These are phyloP conservation scores for Cryptococcus sp. DNA, from an alignment of 1,284 basidiomycete species.

Conservation along the genomic window DNA sequence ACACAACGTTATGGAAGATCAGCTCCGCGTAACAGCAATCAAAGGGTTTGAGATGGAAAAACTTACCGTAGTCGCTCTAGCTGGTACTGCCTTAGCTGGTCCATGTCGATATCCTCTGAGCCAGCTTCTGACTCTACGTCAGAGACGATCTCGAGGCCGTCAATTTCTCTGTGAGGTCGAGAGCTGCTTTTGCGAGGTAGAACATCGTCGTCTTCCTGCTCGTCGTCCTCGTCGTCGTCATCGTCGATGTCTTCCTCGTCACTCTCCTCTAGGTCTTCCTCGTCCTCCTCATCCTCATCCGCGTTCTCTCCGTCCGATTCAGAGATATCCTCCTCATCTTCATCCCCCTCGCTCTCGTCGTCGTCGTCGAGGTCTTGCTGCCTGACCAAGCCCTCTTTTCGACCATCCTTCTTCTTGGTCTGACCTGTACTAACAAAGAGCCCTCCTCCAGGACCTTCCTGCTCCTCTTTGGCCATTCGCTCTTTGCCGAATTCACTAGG, in stretches of 20 bases:
- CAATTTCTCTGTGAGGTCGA: conserved; percentile 17
- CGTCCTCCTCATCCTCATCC: conserved; percentile 13
- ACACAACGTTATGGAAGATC: too few species aligned
- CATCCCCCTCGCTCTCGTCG: conserved; percentile 33
- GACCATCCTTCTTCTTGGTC: conserved; percentile 19
- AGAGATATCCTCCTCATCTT: conserved; percentile 36
- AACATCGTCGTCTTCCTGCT: conserved; percentile 54
- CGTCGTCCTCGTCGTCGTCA: conserved; percentile 59
- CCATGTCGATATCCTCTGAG: conserved; percentile 74
- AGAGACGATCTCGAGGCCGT: conserved; percentile 42
- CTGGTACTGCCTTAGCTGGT: conserved; percentile 88
- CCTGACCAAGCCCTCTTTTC: conserved; percentile 12
- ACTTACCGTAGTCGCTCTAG: conserved; percentile 83
- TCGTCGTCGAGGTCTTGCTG: conserved; percentile 25
- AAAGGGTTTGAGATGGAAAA: conserved; percentile 10
- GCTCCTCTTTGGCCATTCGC: conserved; percentile 82
- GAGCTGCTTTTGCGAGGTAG: conserved; percentile 6
- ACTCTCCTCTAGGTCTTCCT: conserved; percentile 16
- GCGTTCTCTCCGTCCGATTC: conserved; percentile 35
- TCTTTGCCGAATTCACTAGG: conserved; percentile 92
- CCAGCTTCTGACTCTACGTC: conserved; percentile 45
- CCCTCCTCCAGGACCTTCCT: conserved; percentile 83
- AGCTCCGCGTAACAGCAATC: not conserved
- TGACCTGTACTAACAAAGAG: conserved; percentile 61
- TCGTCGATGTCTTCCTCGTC: conserved; percentile 59